Evolutionary conservation across 2,329 filamentous ascomycete genomes (phyloP), one percentile per base, ranked within the genome.

Genomic region (Exophiala alcalophila): DNA sequence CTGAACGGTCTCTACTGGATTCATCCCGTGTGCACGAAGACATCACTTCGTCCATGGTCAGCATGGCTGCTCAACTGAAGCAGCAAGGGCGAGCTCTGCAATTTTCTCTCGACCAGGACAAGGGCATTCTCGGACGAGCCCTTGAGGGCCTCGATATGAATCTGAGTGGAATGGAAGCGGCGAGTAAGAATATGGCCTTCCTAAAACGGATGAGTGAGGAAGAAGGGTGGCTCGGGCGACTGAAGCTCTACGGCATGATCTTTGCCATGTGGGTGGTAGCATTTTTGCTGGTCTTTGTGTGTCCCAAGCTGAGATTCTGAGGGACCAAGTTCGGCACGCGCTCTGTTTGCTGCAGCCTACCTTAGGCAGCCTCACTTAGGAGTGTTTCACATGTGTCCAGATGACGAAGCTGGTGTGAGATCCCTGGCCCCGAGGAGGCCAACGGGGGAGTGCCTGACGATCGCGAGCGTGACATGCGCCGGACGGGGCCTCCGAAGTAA

Each of bases 221-320:
- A 3, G 83, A 84, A 61, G 89, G 89, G 0, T 94, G 85, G 84
- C 88, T 78, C 80, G 89, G 84, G 4, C 71, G 90, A 38, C 78
- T 94, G 71, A 73, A 91, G 66, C 71, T 96, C 48, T 95, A 92
- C 70, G 83, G 73, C 26, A 84, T 86, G 75, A 89, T 96, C 34
- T 85, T 83, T 57, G 87, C 79, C 20, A 64, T 96, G 50, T 91
- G 88, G 82, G 57, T 94, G n/a, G 67, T 80, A 18, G 77, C 88
- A 12, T 69, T 95, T 24, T 57, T 94, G 61, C 65, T 96, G 52
- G 90, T 96, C 9, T 91, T 91, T 69, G 75, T 91, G 36, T 70
- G 88, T 61, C 91, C 91, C 0, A 97, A 96, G 71, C 66, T 96
- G 61, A 76, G 91, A 58, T 92, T 95, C 59, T 95, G 59, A 71